Evolutionary conservation across 2,329 filamentous ascomycete genomes (phyloP).

Genomic region (Neonectria sp.): DNA sequence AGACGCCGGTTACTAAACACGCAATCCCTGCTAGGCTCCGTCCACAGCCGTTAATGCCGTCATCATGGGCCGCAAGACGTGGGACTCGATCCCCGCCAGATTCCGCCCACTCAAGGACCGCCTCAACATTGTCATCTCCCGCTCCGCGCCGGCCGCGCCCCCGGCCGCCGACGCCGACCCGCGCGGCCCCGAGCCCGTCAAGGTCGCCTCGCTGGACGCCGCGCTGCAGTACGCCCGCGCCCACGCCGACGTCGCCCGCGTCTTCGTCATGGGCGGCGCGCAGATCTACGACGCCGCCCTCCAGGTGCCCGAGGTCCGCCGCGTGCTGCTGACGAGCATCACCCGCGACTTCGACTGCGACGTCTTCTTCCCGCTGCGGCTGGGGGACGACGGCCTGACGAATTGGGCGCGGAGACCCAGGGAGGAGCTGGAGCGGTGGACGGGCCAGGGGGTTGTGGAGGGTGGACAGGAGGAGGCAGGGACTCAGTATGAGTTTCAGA

Average conservation of each 20-base stretch:
- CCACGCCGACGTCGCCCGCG: constrained; percentile 64
- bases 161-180: constrained; percentile 26
- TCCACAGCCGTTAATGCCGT: constrained; percentile 76
- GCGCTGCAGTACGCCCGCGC: constrained; percentile 66
- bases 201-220: constrained; percentile 70
- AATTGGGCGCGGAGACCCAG: constrained; percentile 70
- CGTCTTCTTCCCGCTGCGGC: constrained; percentile 77
- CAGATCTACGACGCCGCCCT: constrained; percentile 87
- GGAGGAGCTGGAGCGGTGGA: constrained; percentile 72
- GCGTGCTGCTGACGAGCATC: constrained; percentile 80
- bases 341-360: constrained; percentile 81
- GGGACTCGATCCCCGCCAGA: constrained; percentile 86
- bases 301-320: constrained; percentile 66
- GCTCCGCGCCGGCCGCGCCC: constrained; percentile 56
- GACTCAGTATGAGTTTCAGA: constrained; percentile 78
- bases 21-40: constrained; percentile 45
- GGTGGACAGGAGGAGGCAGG: constrained; percentile 74
- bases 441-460: constrained; percentile 74
- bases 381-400: constrained; percentile 59
- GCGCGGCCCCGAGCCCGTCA: constrained; percentile 63
- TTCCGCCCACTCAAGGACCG: constrained; percentile 86
- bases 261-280: constrained; percentile 92
- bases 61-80: constrained; percentile 98
- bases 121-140: constrained; percentile 86
- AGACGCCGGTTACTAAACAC: no score